Evolutionary conservation across 345 rosid species (phyloP), one percentile per base, ranked within the genome.

Genomic region (Populus simonii): DNA sequence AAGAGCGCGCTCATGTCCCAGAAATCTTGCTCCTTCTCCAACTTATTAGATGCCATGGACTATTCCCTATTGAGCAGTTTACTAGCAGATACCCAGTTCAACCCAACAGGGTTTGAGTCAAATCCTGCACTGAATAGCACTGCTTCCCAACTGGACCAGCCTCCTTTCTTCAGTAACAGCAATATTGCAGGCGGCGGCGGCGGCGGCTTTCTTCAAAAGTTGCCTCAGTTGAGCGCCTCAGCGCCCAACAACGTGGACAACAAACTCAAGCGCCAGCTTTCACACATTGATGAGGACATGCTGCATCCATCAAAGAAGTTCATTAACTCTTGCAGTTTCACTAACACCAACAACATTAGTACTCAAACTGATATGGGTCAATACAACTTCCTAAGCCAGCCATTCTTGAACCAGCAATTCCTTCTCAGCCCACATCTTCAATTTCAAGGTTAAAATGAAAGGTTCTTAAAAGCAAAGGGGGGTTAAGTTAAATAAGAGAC

Each of bases 41-140:
- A 90, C 87, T 77, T 93, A 66, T 25, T 96, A 2, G 98, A 96
- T 38, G 89, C 94, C 63, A 74, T 84, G 87, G 99, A 96, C 85
- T 89, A 86, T 83, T 78, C 93, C 11, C 20, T 93, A 66, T 83
- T 91, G 53, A 78, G 89, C 38, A 91, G 83, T 68, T 68, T 93
- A 66, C 83, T 93, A 0, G 79, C 87, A 9, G 99, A 95, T 61
- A 89, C 80, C 67, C 89, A 75, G 15, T 81, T 78, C 38, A 81
- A 72, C 39, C 63, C 83, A 16, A 36, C 70, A 2, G 92, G 84
- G 27, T 76, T 83, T 12, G 89, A 86, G 1, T 84, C 82, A 67
- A 71, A 79, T 69, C 86, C 74, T 25, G 39, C 85, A 2, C 67
- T 74, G 75, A 57, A 22, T 72, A 27, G 43, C 57, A 6, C 79